A percentile compares a stretch with the other conserved stretches of the same genome.
Conservation (phyloP, 495 filamentous ascomycete species). For the Lasiosphaeriaceae sp. region DNA sequence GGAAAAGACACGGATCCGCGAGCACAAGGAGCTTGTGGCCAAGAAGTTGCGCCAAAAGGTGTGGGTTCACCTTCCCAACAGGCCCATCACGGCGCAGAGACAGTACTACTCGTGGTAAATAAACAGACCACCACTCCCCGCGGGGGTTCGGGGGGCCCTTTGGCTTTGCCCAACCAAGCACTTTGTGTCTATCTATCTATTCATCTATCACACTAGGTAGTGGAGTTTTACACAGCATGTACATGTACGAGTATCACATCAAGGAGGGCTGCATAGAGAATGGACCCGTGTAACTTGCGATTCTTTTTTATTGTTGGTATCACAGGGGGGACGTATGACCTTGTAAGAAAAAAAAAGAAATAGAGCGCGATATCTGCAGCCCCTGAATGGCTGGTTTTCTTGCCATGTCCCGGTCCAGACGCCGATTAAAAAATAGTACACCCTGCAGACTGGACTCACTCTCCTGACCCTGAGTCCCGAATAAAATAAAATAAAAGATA, state of each 20-base stretch:
- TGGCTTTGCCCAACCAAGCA: too few species aligned
- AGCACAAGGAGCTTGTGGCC: conserved; percentile 69
- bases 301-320: not conserved
- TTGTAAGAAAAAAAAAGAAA: not conserved
- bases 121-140: not conserved
- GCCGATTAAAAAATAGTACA: not conserved
- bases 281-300: not conserved
- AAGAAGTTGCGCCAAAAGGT: conserved; percentile 66
- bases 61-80: conserved; percentile 82
- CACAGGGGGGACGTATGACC: not conserved
- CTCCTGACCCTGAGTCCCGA: not conserved
- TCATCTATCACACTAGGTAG: too few species aligned
- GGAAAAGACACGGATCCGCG: conserved; percentile 78
- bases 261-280: not conserved
- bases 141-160: not conserved
- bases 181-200: too few species aligned
- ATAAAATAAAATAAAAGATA: not conserved
- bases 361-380: not conserved
- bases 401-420: too few species aligned
- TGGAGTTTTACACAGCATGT: not conserved
- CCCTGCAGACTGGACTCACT: too few species aligned
- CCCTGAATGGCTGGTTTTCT: too few species aligned
- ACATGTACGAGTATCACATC: not conserved
- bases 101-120: conserved; percentile 85
- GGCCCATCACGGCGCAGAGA: conserved; percentile 70